These are phyloP conservation scores for Hortaea sp. DNA, from an alignment of 2,329 filamentous ascomycete genomes.

Conservation along the genomic window DNA sequence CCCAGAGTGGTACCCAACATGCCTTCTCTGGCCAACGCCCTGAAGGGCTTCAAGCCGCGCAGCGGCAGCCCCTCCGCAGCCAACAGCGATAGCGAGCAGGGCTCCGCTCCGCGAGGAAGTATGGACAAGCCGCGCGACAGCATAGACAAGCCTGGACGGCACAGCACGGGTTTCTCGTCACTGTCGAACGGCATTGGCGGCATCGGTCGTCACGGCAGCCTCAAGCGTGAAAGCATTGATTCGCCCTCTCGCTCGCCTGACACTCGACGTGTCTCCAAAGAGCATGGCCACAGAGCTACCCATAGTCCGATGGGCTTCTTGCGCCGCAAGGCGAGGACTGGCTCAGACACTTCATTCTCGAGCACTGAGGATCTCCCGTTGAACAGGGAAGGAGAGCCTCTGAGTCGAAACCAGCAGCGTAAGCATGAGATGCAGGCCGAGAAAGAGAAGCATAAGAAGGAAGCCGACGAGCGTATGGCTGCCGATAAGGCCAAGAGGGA, in stretches of 20 bases:
- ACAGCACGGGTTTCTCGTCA: conserved; percentile 15
- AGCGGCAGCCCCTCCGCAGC: conserved; percentile 17
- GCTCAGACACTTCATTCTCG: conserved; percentile 24
- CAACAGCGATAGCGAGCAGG: conserved; percentile 8
- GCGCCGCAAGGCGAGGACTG: conserved; percentile 19
- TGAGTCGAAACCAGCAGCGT: conserved; percentile 40
- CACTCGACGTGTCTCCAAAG: conserved; percentile 12
- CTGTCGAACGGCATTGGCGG: conserved; percentile 14
- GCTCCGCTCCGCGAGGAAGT: background rate
- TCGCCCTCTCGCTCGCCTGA: conserved; percentile 3
- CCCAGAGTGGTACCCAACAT: conserved; percentile 8
- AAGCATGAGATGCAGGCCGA: conserved; percentile 38
- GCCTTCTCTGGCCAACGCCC: conserved; percentile 37
- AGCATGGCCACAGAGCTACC: conserved; percentile 16
- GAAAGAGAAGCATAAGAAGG: conserved; percentile 35
- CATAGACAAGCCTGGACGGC: background rate
- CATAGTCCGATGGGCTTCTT: conserved; percentile 25
- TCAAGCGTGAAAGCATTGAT: conserved; percentile 6
- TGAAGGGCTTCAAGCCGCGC: conserved; percentile 33
- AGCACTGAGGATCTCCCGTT: conserved; percentile 31
- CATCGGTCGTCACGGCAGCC: conserved; percentile 1
- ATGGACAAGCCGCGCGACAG: background rate
- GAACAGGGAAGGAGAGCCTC: conserved; percentile 40
- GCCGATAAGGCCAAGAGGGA: conserved; percentile 38
- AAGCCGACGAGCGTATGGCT: conserved; percentile 33